phyloP scores from a whole-genome alignment of 768 basidiomycete genomes.

The Russula vinacea region DNA sequence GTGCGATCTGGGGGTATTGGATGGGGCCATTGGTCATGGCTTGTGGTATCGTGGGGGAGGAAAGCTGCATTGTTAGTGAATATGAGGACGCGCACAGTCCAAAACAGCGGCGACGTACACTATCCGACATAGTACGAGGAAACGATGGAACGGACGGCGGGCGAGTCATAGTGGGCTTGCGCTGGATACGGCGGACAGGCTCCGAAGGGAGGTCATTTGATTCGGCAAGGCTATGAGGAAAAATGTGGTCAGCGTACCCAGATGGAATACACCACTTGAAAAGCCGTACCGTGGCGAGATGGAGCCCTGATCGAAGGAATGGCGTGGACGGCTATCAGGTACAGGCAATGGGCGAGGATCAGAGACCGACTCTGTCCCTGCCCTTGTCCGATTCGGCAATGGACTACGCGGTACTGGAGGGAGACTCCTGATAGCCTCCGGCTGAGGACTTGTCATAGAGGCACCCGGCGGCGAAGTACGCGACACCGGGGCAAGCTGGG shows the following conservation, averaged over 20 bases:
- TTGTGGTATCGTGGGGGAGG: conserved; percentile 39
- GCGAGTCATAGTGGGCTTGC: conserved; percentile 29
- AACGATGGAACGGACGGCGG: conserved; percentile 25
- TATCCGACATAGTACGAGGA: conserved; percentile 27
- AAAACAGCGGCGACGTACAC: conserved; percentile 22
- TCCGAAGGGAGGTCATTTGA: conserved; percentile 22
- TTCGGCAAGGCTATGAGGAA: conserved; percentile 24
- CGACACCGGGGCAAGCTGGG: conserved; percentile 1
- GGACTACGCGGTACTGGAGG: conserved; percentile 23
- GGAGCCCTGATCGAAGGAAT: conserved; percentile 42
- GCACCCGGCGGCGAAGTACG: conserved; percentile 12
- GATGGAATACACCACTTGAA: not conserved
- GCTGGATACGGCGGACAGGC: conserved; percentile 27
- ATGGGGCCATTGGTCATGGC: conserved; percentile 46
- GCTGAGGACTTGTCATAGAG: not conserved
- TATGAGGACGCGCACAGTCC: conserved; percentile 4
- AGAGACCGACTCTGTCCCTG: conserved; percentile 27
- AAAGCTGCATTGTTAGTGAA: conserved; percentile 32
- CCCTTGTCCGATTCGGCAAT: conserved; percentile 16
- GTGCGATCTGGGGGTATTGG: conserved; percentile 52
- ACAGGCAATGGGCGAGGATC: conserved; percentile 31
- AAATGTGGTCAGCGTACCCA: not conserved
- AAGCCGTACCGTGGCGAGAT: conserved; percentile 44
- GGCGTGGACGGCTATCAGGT: conserved; percentile 26
- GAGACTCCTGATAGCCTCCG: conserved; percentile 17